Percentiles rank a stretch among this genome's conserved stretches.
These are phyloP conservation scores for Fomitopsis pinicola DNA, from an alignment of 1,284 basidiomycete genomes.

Conservation along the genomic window DNA sequence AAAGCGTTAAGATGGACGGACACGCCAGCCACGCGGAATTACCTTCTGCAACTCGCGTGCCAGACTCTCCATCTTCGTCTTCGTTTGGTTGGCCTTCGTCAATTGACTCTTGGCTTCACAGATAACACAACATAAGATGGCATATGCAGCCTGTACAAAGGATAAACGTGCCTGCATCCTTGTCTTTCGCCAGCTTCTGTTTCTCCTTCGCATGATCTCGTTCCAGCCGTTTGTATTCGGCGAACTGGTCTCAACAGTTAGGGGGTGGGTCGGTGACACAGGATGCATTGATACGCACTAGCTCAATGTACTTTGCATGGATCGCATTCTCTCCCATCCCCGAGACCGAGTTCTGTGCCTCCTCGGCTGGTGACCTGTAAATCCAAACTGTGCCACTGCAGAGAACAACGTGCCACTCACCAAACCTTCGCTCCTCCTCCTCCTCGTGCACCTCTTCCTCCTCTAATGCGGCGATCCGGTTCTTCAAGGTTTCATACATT, in stretches of 20 bases:
- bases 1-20: conserved; percentile 13
- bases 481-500: conserved; percentile 84
- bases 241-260: conserved; percentile 47
- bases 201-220: conserved; percentile 84
- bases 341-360: conserved; percentile 76
- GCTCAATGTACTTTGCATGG: conserved; percentile 78
- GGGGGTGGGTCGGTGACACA: background rate
- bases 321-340: conserved; percentile 75
- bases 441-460: conserved; percentile 81
- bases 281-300: conserved; percentile 42
- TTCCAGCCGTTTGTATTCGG: conserved; percentile 77
- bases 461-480: conserved; percentile 77
- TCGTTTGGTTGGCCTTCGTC: conserved; percentile 80
- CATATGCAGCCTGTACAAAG: conserved; percentile 2
- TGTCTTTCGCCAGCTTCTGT: conserved; percentile 82
- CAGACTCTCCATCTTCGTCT: conserved; percentile 83
- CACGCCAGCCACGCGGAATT: conserved; percentile 13
- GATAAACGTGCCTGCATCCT: conserved; percentile 67
- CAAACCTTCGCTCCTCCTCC: conserved; percentile 72
- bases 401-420: conserved; percentile 38
- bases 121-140: conserved; percentile 6
- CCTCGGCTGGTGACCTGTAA: conserved; percentile 54
- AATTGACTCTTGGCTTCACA: conserved; percentile 70
- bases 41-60: conserved; percentile 84
- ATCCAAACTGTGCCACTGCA: conserved; percentile 5